These are phyloP conservation scores for Teratosphaeria gauchensis DNA, from an alignment of 2,329 filamentous ascomycete species.

Conservation along the genomic window DNA sequence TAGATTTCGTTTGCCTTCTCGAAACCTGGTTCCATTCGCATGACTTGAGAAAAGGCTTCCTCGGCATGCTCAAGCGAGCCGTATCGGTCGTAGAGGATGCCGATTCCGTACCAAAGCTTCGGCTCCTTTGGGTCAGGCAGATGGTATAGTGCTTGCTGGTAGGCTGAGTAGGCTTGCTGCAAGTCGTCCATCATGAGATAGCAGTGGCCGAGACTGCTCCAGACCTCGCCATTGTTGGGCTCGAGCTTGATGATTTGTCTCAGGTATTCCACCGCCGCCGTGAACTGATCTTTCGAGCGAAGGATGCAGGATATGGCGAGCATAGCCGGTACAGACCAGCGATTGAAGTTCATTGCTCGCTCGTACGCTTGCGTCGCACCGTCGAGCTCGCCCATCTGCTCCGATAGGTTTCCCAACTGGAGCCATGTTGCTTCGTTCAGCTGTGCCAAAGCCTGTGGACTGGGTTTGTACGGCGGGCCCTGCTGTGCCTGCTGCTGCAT, in stretches of 20 bases:
- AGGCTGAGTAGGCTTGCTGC: slow-evolving; percentile 92
- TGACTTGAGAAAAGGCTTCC: slow-evolving; percentile 95
- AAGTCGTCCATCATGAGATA: slow-evolving; percentile 98
- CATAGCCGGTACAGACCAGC: slow-evolving; percentile 82
- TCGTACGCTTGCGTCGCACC: slow-evolving; percentile 87
- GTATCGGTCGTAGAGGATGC: slow-evolving; percentile 93
- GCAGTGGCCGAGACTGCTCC: slow-evolving; percentile 96
- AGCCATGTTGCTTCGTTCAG: slow-evolving; percentile 88
- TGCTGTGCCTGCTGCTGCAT: slow-evolving; percentile 32
- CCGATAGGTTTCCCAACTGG: slow-evolving; percentile 77
- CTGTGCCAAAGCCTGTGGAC: slow-evolving; percentile 56
- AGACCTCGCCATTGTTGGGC: slow-evolving; percentile 81
- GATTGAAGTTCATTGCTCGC: slow-evolving; percentile 76
- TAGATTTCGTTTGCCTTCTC: slow-evolving; percentile 99
- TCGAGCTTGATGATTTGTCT: slow-evolving; percentile 87
- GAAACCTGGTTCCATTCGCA: slow-evolving; percentile 95
- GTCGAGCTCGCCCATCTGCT: slow-evolving; percentile 79
- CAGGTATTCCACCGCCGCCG: slow-evolving; percentile 86
- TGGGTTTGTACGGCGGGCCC: slow-evolving; percentile 38
- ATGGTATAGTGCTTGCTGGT: slow-evolving; percentile 91
- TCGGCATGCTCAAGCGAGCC: slow-evolving; percentile 94
- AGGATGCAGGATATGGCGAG: slow-evolving; percentile 88
- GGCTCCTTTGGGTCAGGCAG: slow-evolving; percentile 93
- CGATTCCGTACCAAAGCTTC: slow-evolving; percentile 97
- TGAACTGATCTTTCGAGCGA: slow-evolving; percentile 84